Evolutionary conservation across 768 basidiomycete species (phyloP).

Genomic region (Boletellus ananas): DNA sequence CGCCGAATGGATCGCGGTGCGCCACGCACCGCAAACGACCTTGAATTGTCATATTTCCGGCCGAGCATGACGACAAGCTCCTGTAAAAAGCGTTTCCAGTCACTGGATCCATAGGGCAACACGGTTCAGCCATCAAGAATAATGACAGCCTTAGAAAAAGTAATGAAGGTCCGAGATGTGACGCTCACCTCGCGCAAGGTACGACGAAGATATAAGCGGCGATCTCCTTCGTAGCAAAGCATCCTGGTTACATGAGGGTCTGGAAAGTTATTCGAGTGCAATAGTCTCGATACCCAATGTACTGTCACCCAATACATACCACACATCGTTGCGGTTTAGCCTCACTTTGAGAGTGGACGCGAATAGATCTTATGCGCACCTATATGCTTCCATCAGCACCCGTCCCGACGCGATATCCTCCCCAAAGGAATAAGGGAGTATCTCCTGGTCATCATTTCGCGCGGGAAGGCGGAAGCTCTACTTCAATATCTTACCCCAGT

Average conservation of each 20-base stretch:
- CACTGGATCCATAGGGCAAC: no score
- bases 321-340: slow-evolving; percentile 4
- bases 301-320: slow-evolving; percentile 88
- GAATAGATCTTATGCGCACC: slow-evolving; percentile 39
- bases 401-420: no score
- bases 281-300: slow-evolving; percentile 52
- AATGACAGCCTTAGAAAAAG: no score
- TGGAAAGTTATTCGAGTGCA: neutral
- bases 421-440: slow-evolving; percentile 94
- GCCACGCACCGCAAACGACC: no score
- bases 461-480: slow-evolving; percentile 45
- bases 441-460: slow-evolving; percentile 80
- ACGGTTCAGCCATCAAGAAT: no score
- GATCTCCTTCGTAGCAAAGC: slow-evolving; percentile 97
- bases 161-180: no score
- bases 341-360: neutral
- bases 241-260: slow-evolving; percentile 46
- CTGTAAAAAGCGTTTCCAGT: no score
- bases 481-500: slow-evolving; percentile 5
- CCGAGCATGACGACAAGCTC: slow-evolving; percentile 93
- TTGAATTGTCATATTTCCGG: slow-evolving; percentile 75
- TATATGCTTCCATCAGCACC: slow-evolving; percentile 92
- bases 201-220: slow-evolving; percentile 68
- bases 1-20: no score
- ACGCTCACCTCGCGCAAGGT: slow-evolving; percentile 67